A percentile compares a stretch with the other conserved stretches of the same genome.
Conservation (phyloP, 768 basidiomycete species). For the Leucocoprinus sp. region DNA sequence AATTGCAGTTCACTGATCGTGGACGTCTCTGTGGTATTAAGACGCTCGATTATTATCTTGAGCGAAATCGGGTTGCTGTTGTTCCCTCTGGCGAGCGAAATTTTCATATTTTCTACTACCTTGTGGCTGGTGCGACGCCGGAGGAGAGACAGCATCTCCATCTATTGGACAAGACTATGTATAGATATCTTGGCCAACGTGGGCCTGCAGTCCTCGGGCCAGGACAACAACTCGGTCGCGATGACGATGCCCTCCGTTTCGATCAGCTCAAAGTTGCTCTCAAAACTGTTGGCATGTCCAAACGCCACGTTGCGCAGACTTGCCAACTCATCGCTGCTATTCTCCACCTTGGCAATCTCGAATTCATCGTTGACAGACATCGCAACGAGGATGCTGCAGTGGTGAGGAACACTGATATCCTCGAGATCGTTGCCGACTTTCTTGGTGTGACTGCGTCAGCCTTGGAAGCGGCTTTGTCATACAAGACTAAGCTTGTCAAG, state of each 20-base stretch:
- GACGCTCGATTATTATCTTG: conserved; percentile 94
- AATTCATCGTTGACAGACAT: conserved; percentile 77
- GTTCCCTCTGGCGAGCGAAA: conserved; percentile 90
- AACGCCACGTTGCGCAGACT: conserved; percentile 90
- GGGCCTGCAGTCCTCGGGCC: conserved; percentile 25
- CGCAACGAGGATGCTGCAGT: conserved; percentile 91
- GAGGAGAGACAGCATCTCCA: conserved; percentile 89
- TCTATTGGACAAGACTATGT: conserved; percentile 70
- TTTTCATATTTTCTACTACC: conserved; percentile 97
- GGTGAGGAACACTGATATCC: conserved; percentile 75
- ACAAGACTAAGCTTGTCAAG: conserved; percentile 87
- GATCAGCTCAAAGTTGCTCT: conserved; percentile 92
- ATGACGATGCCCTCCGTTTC: conserved; percentile 83
- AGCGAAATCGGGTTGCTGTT: conserved; percentile 81
- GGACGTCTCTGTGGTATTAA: conserved; percentile 86
- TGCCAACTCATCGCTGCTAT: conserved; percentile 95
- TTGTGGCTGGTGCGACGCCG: conserved; percentile 80
- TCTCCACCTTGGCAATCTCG: conserved; percentile 92
- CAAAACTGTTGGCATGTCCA: conserved; percentile 89
- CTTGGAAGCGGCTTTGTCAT: conserved; percentile 76
- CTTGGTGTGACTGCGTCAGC: conserved; percentile 69
- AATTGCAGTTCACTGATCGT: conserved; percentile 91
- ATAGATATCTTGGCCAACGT: conserved; percentile 80
- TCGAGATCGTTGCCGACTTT: conserved; percentile 85
- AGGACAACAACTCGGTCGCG: conserved; percentile 40